Conservation (phyloP, 495 filamentous ascomycete genomes). For the Podospora conica region DNA sequence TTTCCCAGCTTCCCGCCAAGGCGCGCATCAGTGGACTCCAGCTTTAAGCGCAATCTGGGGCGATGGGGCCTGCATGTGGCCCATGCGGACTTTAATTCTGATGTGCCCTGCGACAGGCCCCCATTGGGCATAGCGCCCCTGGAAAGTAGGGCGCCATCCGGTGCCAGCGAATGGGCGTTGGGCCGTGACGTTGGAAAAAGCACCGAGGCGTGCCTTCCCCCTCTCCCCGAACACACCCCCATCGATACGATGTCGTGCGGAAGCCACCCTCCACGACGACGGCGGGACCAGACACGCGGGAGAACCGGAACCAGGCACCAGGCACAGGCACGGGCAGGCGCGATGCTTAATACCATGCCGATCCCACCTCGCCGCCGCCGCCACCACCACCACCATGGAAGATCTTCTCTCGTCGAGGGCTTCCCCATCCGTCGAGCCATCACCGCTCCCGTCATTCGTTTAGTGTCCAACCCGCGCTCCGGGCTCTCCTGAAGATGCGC, state of each 20-base stretch:
- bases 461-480: neutral
- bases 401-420: neutral
- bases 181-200: constrained; percentile 3
- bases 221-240: neutral
- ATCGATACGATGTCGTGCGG: constrained; percentile 8
- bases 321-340: neutral
- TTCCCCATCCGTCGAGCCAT: constrained; percentile 7
- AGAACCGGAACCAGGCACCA: neutral
- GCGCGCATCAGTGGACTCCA: neutral
- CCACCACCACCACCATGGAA: neutral
- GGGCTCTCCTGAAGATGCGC: constrained; percentile 9
- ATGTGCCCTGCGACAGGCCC: neutral
- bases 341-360: neutral
- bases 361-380: neutral
- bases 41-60: neutral
- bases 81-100: constrained; percentile 7
- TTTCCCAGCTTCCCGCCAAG: neutral
- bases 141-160: neutral
- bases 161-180: constrained; percentile 1
- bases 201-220: neutral
- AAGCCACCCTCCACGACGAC: neutral
- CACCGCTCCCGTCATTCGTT: constrained; percentile 11
- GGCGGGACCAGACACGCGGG: neutral
- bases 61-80: neutral
- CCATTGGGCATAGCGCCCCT: constrained; percentile 5